Base-by-base conservation (phyloP, 768 basidiomycete species). In the Termitomyces sp. region DNA sequence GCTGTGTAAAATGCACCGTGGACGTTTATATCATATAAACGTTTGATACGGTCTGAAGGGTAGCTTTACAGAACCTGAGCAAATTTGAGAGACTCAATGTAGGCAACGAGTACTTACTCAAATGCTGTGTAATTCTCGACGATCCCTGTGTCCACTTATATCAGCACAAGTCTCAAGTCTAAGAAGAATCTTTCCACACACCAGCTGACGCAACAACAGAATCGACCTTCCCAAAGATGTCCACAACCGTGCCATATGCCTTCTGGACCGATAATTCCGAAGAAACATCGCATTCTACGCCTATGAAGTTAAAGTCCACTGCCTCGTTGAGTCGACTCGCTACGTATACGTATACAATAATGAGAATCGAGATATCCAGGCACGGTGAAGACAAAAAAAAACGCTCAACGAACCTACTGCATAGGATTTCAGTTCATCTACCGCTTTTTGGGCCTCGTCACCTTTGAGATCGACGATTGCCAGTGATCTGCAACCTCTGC, bases 1-100 rank as follows among this genome's bases (percentile, higher is more conserved):
- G 96, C 96, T n/a, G 94, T 96, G 77, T 90, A 96, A 78, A 92
- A 96, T 15, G 87, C 86, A 58, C 95, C 96, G 71, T 97, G 92
- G 46, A 98, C 91, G 69, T 98, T 98, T 79, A 98, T 86, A 68
- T 94, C 93, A 71, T 90, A 92, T 58, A 98, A 78, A 58, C 86
- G 84, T 72, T 88, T 89, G 68, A 94, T 86, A 55, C 90, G 88
- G 63, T 94, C 90, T 56, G 87, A 84, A 3, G 96, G 96, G 76
- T 98, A 94, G 50, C 90, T 92, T 59, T 38, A 36, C 44, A 71
- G 22, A 55, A 33, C 50, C 22, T 63, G 24, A 39, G 44, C 38
- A 20, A 48, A 20, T 59, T 52, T 33, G n/a, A 28, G 32, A 53
- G 55, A 16, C 57, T 59, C 46, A 15, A 52, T 24, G n/a, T 45